phyloP scores from a whole-genome alignment of 1,284 basidiomycete genomes.

The Abortiporus biennis region DNA sequence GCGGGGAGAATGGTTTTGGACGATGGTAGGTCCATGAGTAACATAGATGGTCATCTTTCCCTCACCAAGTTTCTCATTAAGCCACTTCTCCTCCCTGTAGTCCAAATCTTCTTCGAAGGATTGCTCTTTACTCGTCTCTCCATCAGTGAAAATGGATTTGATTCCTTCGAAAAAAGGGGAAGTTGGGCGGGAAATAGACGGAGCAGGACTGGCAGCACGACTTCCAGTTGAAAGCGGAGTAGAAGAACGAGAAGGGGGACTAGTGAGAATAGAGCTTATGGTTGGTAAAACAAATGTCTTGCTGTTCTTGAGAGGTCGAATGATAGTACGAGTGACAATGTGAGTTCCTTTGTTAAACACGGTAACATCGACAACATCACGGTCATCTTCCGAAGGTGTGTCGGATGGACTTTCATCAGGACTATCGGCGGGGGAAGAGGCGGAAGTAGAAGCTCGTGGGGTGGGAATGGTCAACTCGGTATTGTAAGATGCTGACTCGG shows the following conservation, averaged over 20 bases:
- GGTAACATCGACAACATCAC: not conserved
- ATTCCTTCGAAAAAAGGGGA: no score
- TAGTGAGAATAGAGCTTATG: not conserved
- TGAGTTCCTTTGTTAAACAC: not conserved
- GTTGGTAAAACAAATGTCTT: not conserved
- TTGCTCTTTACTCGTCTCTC: no score
- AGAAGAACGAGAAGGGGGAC: not conserved
- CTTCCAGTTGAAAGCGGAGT: not conserved
- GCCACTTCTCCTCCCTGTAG: conserved; percentile 8
- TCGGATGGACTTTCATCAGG: not conserved
- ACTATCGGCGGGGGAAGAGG: not conserved
- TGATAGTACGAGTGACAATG: not conserved
- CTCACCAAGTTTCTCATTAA: conserved; percentile 7
- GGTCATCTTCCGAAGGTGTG: not conserved
- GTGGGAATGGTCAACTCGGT: not conserved
- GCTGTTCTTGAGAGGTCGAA: not conserved
- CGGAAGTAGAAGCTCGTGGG: not conserved
- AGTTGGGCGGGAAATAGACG: not conserved
- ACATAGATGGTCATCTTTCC: conserved; percentile 9
- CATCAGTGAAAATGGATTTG: no score
- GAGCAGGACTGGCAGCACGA: not conserved
- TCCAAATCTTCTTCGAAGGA: conserved; percentile 11
- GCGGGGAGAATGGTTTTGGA: not conserved
- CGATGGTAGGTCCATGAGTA: not conserved
- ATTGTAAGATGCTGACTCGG: not conserved